Evolutionary conservation across 106 monocot genomes (phyloP).

Genomic region (Dactylorhiza incarnata): DNA sequence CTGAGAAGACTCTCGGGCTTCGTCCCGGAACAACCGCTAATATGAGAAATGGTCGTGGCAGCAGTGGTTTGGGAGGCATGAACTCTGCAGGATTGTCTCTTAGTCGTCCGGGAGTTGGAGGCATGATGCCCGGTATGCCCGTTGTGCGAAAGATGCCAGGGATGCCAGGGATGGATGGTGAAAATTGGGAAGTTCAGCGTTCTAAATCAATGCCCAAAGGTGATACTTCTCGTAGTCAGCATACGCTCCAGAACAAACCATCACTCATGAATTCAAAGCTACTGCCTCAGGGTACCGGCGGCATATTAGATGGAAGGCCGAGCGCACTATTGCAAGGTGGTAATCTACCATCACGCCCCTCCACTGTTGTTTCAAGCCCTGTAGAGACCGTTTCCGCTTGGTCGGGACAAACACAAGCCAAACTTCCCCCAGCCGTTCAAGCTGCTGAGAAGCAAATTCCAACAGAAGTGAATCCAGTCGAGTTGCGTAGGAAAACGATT

Average conservation of each 20-base stretch:
- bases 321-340: slow-evolving; percentile 67
- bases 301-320: slow-evolving; percentile 43
- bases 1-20: slow-evolving; percentile 85
- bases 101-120: slow-evolving; percentile 50
- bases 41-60: slow-evolving; percentile 63
- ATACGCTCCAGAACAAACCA: slow-evolving; percentile 21
- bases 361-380: slow-evolving; percentile 6
- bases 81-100: slow-evolving; percentile 24
- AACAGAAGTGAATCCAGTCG: slow-evolving; percentile 17
- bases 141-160: slow-evolving; percentile 90
- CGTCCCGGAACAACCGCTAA: slow-evolving; percentile 71
- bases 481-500: slow-evolving; percentile 65
- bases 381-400: background rate
- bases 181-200: slow-evolving; percentile 70
- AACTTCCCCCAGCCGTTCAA: slow-evolving; percentile 6
- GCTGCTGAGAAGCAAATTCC: slow-evolving; percentile 19
- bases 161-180: slow-evolving; percentile 65
- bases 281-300: slow-evolving; percentile 65
- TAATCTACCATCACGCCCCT: slow-evolving; percentile 8
- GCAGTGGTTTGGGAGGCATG: slow-evolving; percentile 15
- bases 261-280: slow-evolving; percentile 46
- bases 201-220: slow-evolving; percentile 52
- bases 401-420: slow-evolving; percentile 7
- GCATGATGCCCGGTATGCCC: slow-evolving; percentile 92
- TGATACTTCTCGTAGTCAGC: slow-evolving; percentile 22